Percentiles rank a stretch among this genome's conserved stretches.
These are phyloP conservation scores for Fistulinella staudtii DNA, from an alignment of 1,284 basidiomycete species.

Conservation along the genomic window DNA sequence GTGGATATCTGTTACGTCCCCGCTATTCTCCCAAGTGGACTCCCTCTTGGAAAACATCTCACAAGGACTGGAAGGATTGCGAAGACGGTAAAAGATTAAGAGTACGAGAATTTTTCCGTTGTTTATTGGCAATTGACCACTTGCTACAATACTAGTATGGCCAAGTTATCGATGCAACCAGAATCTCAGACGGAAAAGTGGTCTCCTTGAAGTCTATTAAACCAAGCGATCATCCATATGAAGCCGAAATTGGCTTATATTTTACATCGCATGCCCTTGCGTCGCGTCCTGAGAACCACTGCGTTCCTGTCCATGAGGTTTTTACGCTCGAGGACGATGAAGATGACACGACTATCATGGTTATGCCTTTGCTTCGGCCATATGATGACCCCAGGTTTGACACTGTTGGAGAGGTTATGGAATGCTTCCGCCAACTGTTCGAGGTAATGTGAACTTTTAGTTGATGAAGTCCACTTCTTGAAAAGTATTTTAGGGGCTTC, in stretches of 20 bases:
- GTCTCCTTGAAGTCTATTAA: slow-evolving; percentile 33
- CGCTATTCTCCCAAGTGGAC: slow-evolving; percentile 36
- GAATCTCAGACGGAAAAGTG: slow-evolving; percentile 27
- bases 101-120: too few species aligned
- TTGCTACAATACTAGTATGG: slow-evolving; percentile 9
- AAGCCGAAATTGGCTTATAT: slow-evolving; percentile 25
- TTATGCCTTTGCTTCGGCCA: slow-evolving; percentile 30
- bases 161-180: slow-evolving; percentile 31
- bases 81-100: too few species aligned
- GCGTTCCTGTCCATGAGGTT: slow-evolving; percentile 33
- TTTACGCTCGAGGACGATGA: slow-evolving; percentile 16
- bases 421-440: slow-evolving; percentile 35
- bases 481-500: slow-evolving; percentile 15
- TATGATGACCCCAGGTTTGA: slow-evolving; percentile 24
- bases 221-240: slow-evolving; percentile 15
- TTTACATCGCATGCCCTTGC: slow-evolving; percentile 17
- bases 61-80: slow-evolving; percentile 10
- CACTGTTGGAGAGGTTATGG: slow-evolving; percentile 33
- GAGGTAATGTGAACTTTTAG: slow-evolving; percentile 25
- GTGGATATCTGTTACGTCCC: slow-evolving; percentile 36
- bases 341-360: slow-evolving; percentile 18
- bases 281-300: slow-evolving; percentile 31
- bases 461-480: fast-evolving
- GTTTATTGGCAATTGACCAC: neutral
- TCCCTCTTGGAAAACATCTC: slow-evolving; percentile 32